Evolutionary conservation across 2,329 filamentous ascomycete species (phyloP).

Genomic region (Coniochaeta ligniaria): DNA sequence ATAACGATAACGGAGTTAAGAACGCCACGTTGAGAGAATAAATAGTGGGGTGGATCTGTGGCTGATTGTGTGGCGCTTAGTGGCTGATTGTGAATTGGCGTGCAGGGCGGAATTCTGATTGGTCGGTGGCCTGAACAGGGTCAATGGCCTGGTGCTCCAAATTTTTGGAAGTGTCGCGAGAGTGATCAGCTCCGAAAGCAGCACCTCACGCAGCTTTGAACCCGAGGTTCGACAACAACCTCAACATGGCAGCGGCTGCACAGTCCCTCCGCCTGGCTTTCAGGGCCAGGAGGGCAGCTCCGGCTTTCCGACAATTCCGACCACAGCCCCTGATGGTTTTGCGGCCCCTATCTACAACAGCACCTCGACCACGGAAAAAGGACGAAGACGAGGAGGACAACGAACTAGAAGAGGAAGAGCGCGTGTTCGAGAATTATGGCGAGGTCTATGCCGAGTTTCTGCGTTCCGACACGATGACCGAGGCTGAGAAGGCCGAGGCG

Average conservation of each 20-base stretch:
- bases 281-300: slow-evolving; percentile 19
- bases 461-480: slow-evolving; percentile 9
- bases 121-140: not conserved
- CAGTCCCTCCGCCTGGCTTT: slow-evolving; percentile 31
- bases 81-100: not conserved
- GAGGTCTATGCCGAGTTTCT: slow-evolving; percentile 9
- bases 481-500: slow-evolving; percentile 13
- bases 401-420: slow-evolving; percentile 5
- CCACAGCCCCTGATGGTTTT: slow-evolving; percentile 3
- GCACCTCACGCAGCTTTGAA: not conserved
- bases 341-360: slow-evolving; percentile 14
- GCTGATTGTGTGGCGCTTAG: not conserved
- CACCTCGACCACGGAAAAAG: slow-evolving; percentile 6
- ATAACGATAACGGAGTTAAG: not conserved
- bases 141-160: not conserved
- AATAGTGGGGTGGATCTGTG: not conserved
- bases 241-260: slow-evolving; percentile 31
- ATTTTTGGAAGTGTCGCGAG: not conserved
- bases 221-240: slow-evolving; percentile 1
- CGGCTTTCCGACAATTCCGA: slow-evolving; percentile 3
- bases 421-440: slow-evolving; percentile 8
- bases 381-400: slow-evolving; percentile 4
- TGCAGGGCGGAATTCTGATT: not conserved
- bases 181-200: not conserved
- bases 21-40: not conserved